Evolutionary conservation across 345 rosid species (phyloP).

Genomic region (Camelina laxa): DNA sequence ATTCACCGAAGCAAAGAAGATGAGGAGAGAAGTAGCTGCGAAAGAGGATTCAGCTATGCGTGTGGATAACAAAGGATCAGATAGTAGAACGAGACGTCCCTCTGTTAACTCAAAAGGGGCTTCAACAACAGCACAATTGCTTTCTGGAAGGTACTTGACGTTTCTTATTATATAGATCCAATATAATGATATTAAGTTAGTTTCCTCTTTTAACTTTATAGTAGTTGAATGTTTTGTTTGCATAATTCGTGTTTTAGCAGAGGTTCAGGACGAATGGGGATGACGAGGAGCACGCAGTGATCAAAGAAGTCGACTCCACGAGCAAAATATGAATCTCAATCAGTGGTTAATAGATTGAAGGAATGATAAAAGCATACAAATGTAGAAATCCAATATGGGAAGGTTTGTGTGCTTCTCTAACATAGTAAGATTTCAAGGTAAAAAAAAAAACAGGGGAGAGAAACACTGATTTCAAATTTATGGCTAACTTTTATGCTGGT

Average conservation of each 20-base stretch:
- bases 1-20: slow-evolving; percentile 83
- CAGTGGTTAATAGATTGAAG: slow-evolving; percentile 23
- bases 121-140: slow-evolving; percentile 71
- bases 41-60: slow-evolving; percentile 99
- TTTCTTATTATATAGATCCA: background rate
- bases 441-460: background rate
- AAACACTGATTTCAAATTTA: background rate
- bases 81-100: slow-evolving; percentile 79
- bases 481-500: slow-evolving; percentile 16
- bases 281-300: slow-evolving; percentile 43
- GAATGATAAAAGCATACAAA: slow-evolving; percentile 33
- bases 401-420: slow-evolving; percentile 39
- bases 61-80: slow-evolving; percentile 83
- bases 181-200: background rate
- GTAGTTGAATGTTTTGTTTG: background rate
- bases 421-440: slow-evolving; percentile 32
- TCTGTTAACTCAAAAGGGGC: slow-evolving; percentile 62
- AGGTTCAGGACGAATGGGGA: slow-evolving; percentile 42
- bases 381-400: slow-evolving; percentile 29
- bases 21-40: slow-evolving; percentile 99
- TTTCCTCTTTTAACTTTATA: background rate
- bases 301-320: slow-evolving; percentile 32
- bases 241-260: slow-evolving; percentile 28
- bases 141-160: slow-evolving; percentile 71
- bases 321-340: slow-evolving; percentile 8